Percentiles rank a stretch among this genome's conserved stretches.
Evolutionary conservation across 495 filamentous ascomycete genomes (phyloP).

Genomic region (Aspergillus ostianus): DNA sequence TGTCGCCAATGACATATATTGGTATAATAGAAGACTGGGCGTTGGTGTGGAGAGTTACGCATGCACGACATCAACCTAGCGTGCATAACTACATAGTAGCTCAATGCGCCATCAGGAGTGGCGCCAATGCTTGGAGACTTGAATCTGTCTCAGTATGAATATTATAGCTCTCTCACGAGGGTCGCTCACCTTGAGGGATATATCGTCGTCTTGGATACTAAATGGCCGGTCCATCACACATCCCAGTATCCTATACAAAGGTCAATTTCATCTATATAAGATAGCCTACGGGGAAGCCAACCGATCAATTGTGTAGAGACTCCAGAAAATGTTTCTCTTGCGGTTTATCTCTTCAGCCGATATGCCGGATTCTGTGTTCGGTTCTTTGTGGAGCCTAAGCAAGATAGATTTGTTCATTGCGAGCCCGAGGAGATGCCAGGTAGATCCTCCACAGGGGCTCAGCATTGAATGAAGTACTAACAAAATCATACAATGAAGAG

Average conservation of each 20-base stretch:
- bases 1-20: conserved; percentile 27
- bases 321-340: conserved; percentile 23
- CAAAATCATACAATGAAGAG: conserved; percentile 25
- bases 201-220: conserved; percentile 29
- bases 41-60: conserved; percentile 8
- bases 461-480: conserved; percentile 25
- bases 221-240: conserved; percentile 27
- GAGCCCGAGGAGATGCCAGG: conserved; percentile 29
- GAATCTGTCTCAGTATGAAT: too few species aligned
- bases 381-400: conserved; percentile 24
- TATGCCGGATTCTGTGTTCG: conserved; percentile 4
- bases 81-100: conserved; percentile 18
- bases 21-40: conserved; percentile 20
- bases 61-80: conserved; percentile 25
- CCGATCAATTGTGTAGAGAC: conserved; percentile 28
- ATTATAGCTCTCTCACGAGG: not conserved
- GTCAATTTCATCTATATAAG: conserved; percentile 1
- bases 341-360: not conserved
- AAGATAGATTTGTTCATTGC: conserved; percentile 30
- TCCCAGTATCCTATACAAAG: conserved; percentile 20
- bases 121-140: too few species aligned
- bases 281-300: conserved; percentile 1
- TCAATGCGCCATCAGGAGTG: not conserved
- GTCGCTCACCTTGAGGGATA: conserved; percentile 19
- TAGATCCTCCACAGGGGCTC: conserved; percentile 22